Evolutionary conservation across 1,139 yeast species (phyloP).

Genomic region (Scheffersomyces stambukii): DNA sequence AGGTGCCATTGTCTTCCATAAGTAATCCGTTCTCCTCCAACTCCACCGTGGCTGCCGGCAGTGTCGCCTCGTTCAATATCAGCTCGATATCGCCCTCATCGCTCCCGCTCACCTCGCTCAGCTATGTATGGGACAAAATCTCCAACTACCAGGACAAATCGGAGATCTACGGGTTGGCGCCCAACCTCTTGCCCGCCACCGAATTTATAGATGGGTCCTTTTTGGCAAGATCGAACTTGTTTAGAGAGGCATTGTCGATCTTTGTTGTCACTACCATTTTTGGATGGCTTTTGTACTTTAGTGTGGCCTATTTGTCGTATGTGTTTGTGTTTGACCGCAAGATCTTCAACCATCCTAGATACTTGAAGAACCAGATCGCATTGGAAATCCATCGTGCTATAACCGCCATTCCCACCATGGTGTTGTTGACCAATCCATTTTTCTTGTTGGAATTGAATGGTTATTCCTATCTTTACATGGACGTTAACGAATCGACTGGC

Average conservation of each 20-base stretch:
- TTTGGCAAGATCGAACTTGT: constrained; percentile 63
- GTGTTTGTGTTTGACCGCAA: constrained; percentile 76
- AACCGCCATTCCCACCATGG: constrained; percentile 86
- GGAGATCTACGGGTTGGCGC: constrained; percentile 38
- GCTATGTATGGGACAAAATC: constrained; percentile 13
- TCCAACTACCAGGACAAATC: constrained; percentile 24
- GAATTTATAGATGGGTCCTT: constrained; percentile 57
- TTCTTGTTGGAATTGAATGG: constrained; percentile 82
- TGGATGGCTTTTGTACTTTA: constrained; percentile 77
- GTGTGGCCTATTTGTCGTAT: constrained; percentile 75
- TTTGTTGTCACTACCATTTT: constrained; percentile 72
- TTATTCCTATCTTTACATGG: constrained; percentile 70
- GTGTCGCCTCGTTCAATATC: constrained; percentile 6
- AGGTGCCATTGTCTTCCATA: constrained; percentile 3
- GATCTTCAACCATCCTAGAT: constrained; percentile 93
- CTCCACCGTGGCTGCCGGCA: constrained; percentile 2
- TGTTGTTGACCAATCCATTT: constrained; percentile 82
- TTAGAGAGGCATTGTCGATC: constrained; percentile 69
- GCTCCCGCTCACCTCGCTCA: too few relatives aligned
- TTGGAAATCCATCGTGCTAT: constrained; percentile 77
- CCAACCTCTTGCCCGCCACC: constrained; percentile 39
- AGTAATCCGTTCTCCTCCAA: constrained; percentile 4
- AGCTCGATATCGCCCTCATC: constrained; percentile 11
- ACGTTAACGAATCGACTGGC: constrained; percentile 56
- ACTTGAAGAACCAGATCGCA: constrained; percentile 85